Conservation (phyloP, 2,329 filamentous ascomycete genomes). For the Pseudopithomyces chartarum region DNA sequence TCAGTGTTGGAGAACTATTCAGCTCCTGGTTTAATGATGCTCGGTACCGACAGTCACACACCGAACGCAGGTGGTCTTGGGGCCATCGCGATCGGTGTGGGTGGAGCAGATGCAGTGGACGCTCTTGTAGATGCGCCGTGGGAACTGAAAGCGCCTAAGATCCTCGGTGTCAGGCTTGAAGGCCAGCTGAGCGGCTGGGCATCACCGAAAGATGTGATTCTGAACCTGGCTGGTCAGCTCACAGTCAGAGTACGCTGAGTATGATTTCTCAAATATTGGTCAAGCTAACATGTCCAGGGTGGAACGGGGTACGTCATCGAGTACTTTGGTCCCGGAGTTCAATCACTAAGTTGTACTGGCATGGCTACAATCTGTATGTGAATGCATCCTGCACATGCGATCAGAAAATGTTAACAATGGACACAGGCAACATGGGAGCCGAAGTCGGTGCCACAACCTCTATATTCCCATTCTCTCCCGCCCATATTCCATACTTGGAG, state of each 20-base stretch:
- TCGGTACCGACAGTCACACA: slow-evolving; percentile 96
- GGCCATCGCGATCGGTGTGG: slow-evolving; percentile 94
- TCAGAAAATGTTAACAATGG: background rate
- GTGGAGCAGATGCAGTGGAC: slow-evolving; percentile 95
- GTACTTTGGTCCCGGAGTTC: slow-evolving; percentile 88
- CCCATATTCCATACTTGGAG: slow-evolving; percentile 82
- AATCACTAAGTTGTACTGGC: slow-evolving; percentile 87
- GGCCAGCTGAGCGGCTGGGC: slow-evolving; percentile 89
- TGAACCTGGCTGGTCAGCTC: slow-evolving; percentile 84
- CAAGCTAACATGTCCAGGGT: slow-evolving; percentile 54
- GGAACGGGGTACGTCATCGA: slow-evolving; percentile 95
- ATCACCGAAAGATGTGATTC: slow-evolving; percentile 92
- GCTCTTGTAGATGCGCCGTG: slow-evolving; percentile 94
- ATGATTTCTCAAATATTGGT: background rate
- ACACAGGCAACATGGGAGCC: slow-evolving; percentile 51
- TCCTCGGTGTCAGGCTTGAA: slow-evolving; percentile 82
- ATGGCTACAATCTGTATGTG: slow-evolving; percentile 78
- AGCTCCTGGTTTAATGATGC: slow-evolving; percentile 97
- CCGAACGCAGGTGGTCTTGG: slow-evolving; percentile 95
- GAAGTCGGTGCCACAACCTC: slow-evolving; percentile 97
- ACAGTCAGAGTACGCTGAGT: slow-evolving; percentile 69
- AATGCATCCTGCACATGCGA: background rate
- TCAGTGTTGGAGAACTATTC: slow-evolving; percentile 98
- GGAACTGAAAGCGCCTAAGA: slow-evolving; percentile 94
- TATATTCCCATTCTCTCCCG: slow-evolving; percentile 87